Evolutionary conservation across 352 stramenopile genomes (phyloP), one percentile per base, ranked within the genome.

Genomic region (Thalassiosira livingstoniorum): DNA sequence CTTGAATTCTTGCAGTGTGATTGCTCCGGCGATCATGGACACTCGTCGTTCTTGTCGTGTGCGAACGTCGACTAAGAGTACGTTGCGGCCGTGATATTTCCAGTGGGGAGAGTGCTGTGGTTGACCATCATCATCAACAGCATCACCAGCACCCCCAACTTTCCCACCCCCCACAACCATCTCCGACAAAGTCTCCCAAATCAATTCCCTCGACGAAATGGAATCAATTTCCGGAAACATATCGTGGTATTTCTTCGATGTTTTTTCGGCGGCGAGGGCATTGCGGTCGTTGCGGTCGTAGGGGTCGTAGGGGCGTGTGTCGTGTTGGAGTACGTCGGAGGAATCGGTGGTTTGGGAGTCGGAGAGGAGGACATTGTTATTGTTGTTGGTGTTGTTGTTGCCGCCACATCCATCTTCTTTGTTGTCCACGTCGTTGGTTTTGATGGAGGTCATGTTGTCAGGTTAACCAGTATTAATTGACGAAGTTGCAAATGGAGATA

Each of bases 11-110:
- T 62, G 0, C 18, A 90, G 23, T 23, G 75, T 69, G 13, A 86
- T 70, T 31, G 83, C 75, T 55, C 72, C 75, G 53, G 57, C n/a
- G 65, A 90, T 90, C 69, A 90, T 83, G 39, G 74, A 86, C 29
- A 86, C 72, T 23, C 61, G 23, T 35, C 70, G 68, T 51, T 90
- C 83, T 1, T 67, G 29, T 27, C 47, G 3, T 29, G 80, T 65
- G 55, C 83, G 32, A 37, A 79, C 75, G 51, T 90, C 83, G 7
- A 90, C 75, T 21, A 88, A 57, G 0, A 79, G 0, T 4, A 43
- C 45, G 2, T 58, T 35, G 21, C 37, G 31, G 1, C 45, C 60
- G 13, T 66, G 25, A 34, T 66, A 35, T 15, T 35, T 65, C 71
- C 71, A 79, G 13, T 79, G 35, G 25, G 27, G 42, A n/a, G 7